A percentile compares a stretch with the other conserved stretches of the same genome.
phyloP scores from a whole-genome alignment of 345 rosid species.

The Linum tenue region DNA sequence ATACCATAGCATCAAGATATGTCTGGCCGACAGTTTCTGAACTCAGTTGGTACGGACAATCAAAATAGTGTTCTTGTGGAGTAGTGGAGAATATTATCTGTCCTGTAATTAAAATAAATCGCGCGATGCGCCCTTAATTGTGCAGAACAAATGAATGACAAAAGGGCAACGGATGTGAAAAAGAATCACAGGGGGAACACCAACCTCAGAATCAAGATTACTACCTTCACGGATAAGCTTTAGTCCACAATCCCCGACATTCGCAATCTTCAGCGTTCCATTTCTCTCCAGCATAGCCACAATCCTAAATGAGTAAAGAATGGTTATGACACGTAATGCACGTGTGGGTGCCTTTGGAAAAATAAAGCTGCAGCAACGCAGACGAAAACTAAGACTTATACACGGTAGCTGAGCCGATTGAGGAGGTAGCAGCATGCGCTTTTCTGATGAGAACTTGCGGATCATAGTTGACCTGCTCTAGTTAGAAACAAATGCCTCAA shows the following conservation, averaged over 20 bases:
- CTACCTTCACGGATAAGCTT: slow-evolving; percentile 60
- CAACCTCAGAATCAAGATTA: neutral
- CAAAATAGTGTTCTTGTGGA: slow-evolving; percentile 82
- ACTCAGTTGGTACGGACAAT: slow-evolving; percentile 85
- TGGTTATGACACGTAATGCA: neutral
- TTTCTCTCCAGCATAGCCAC: slow-evolving; percentile 68
- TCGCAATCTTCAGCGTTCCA: slow-evolving; percentile 60
- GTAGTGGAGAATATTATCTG: slow-evolving; percentile 51
- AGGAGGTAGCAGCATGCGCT: slow-evolving; percentile 70
- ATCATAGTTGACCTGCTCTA: slow-evolving; percentile 53
- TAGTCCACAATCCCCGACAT: slow-evolving; percentile 84
- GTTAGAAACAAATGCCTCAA: slow-evolving; percentile 4
- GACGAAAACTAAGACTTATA: slow-evolving; percentile 24
- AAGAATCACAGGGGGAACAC: neutral
- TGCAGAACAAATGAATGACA: neutral
- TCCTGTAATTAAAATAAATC: slow-evolving; percentile 33
- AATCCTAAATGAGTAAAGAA: slow-evolving; percentile 35
- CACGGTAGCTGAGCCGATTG: slow-evolving; percentile 75
- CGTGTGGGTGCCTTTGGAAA: slow-evolving; percentile 12
- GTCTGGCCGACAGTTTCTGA: slow-evolving; percentile 71
- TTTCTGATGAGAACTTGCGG: slow-evolving; percentile 69
- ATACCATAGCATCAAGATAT: slow-evolving; percentile 76
- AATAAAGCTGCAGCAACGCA: neutral
- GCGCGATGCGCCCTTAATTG: neutral
- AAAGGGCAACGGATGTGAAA: neutral